Percentiles rank a stretch among this genome's conserved stretches.
These are phyloP conservation scores for Vigna reflexopilosa DNA, from an alignment of 306 rosid genomes.

Conservation along the genomic window DNA sequence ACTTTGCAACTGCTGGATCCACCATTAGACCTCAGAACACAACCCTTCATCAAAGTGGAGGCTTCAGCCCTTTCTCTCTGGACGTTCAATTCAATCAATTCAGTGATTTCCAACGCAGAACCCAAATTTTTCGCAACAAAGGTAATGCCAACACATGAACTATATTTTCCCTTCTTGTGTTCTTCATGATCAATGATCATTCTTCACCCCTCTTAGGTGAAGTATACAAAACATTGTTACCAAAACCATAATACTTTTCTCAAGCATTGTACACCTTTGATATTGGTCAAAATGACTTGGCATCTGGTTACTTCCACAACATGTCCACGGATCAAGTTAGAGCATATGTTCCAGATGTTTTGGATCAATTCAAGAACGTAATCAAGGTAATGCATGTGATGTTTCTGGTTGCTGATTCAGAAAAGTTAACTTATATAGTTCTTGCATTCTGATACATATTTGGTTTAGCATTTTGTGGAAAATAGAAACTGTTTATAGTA, in stretches of 20 bases:
- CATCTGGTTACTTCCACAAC: constrained; percentile 73
- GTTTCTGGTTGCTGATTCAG: background rate
- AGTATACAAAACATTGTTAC: constrained; percentile 55
- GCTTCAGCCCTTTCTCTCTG: constrained; percentile 76
- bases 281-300: constrained; percentile 80
- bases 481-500: too few relatives aligned
- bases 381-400: constrained; percentile 43
- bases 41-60: constrained; percentile 69
- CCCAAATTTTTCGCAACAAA: constrained; percentile 54
- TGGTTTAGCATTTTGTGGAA: too few relatives aligned
- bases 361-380: constrained; percentile 49
- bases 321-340: constrained; percentile 59
- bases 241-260: constrained; percentile 60
- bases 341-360: constrained; percentile 63
- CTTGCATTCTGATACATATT: background rate
- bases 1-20: constrained; percentile 91
- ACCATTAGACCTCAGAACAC: constrained; percentile 80
- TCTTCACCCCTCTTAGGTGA: constrained; percentile 46
- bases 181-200: constrained; percentile 6
- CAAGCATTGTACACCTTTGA: constrained; percentile 73
- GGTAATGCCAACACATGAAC: constrained; percentile 44
- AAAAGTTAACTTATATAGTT: background rate
- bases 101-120: constrained; percentile 67
- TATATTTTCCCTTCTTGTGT: background rate
- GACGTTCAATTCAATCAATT: constrained; percentile 70